Conservation (phyloP, 306 rosid genomes). For the Lablab purpureus region DNA sequence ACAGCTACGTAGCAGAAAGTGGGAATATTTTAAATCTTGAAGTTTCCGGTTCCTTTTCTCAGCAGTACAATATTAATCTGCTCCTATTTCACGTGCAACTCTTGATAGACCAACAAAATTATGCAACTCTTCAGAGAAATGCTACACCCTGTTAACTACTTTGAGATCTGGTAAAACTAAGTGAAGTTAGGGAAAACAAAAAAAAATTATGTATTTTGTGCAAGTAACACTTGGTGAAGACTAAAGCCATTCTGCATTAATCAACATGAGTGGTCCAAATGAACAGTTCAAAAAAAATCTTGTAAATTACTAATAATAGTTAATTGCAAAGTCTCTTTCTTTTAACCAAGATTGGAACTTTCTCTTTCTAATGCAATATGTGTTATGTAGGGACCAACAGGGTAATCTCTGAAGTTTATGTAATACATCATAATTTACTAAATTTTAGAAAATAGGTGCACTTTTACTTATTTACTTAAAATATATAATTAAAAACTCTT, state of each 20-base stretch:
- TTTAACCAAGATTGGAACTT: background rate
- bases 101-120: slow-evolving; percentile 9
- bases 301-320: background rate
- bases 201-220: background rate
- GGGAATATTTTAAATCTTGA: slow-evolving; percentile 41
- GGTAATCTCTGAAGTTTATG: background rate
- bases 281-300: background rate
- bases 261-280: background rate
- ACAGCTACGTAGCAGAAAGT: slow-evolving; percentile 30
- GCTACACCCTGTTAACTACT: background rate
- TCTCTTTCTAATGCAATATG: slow-evolving; percentile 10
- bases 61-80: slow-evolving; percentile 24
- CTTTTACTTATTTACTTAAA: too few species aligned
- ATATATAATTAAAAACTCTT: too few species aligned
- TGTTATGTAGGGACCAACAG: background rate
- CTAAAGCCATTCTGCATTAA: background rate
- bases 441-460: too few species aligned
- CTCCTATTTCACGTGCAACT: slow-evolving; percentile 45
- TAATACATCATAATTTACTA: too few species aligned
- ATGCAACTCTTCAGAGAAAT: slow-evolving; percentile 31
- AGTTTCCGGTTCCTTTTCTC: slow-evolving; percentile 23
- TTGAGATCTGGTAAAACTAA: background rate
- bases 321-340: background rate
- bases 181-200: background rate
- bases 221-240: background rate